These are phyloP conservation scores for Plasmopara muralis DNA, from an alignment of 352 stramenopile genomes.

Conservation along the genomic window DNA sequence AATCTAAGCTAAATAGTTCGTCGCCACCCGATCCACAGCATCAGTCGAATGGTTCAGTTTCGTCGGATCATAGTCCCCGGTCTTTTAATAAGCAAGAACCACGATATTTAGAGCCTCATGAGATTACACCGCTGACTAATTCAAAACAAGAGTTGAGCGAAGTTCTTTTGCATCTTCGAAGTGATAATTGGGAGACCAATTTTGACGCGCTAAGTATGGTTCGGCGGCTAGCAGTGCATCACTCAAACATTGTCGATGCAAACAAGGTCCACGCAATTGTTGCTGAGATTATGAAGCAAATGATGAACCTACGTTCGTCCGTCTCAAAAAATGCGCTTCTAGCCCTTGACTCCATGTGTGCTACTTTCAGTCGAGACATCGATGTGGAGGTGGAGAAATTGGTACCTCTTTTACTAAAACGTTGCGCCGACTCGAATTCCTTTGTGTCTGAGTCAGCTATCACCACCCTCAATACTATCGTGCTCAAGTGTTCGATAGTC, in stretches of 20 bases:
- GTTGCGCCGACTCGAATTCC: conserved; percentile 56
- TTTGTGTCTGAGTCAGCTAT: conserved; percentile 68
- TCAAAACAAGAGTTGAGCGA: conserved; percentile 46
- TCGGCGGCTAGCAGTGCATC: conserved; percentile 47
- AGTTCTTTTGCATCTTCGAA: conserved; percentile 30
- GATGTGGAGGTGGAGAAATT: conserved; percentile 58
- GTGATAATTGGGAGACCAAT: conserved; percentile 49
- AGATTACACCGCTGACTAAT: conserved; percentile 50
- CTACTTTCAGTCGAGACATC: conserved; percentile 35
- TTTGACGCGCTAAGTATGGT: conserved; percentile 63
- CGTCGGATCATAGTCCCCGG: neutral
- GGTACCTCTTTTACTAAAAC: conserved; percentile 54
- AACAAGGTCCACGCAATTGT: conserved; percentile 40
- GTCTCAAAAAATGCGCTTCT: conserved; percentile 77
- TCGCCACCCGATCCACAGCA: neutral
- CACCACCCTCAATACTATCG: conserved; percentile 39
- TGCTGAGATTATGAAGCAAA: conserved; percentile 49
- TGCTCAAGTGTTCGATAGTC: conserved; percentile 44
- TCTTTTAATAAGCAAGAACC: conserved; percentile 46
- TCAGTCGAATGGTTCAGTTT: neutral
- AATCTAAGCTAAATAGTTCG: conserved; percentile 34
- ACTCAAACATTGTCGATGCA: conserved; percentile 33
- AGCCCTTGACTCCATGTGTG: conserved; percentile 56
- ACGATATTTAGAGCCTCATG: conserved; percentile 51
- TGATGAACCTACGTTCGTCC: conserved; percentile 58